These are phyloP conservation scores for Boechera stricta DNA, from an alignment of 345 rosid genomes.

Conservation along the genomic window DNA sequence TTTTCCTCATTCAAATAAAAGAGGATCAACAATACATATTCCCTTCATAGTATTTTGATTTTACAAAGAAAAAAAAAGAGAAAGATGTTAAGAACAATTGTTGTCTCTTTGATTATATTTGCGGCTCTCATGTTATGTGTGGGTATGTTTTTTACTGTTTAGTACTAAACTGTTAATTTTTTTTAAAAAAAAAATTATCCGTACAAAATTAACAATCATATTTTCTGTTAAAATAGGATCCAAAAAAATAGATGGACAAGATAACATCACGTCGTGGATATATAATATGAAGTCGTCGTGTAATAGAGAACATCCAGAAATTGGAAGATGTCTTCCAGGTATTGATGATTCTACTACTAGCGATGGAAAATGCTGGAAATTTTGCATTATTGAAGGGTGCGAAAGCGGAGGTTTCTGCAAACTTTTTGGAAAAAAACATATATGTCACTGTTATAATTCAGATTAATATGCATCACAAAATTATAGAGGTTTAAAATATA, in stretches of 20 bases:
- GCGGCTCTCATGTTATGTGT: not conserved
- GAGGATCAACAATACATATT: not conserved
- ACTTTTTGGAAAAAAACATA: not conserved
- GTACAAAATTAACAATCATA: not conserved
- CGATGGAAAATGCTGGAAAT: not conserved
- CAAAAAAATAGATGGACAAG: not conserved
- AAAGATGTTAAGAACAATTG: not conserved
- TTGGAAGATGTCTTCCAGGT: conserved; percentile 16
- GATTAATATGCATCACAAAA: not conserved
- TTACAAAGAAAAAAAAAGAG: not conserved
- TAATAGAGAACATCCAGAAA: conserved; percentile 5
- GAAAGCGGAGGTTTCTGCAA: not conserved
- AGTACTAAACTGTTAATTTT: not conserved
- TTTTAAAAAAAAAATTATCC: too few relatives aligned
- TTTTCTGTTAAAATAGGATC: conserved; percentile 4
- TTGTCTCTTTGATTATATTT: conserved; percentile 3
- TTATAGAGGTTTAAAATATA: too few relatives aligned
- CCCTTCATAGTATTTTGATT: not conserved
- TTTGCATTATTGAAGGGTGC: not conserved
- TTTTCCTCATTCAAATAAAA: not conserved
- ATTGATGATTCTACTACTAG: not conserved
- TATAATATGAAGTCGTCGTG: not conserved
- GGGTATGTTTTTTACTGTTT: conserved; percentile 13
- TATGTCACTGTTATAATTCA: not conserved
- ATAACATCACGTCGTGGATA: not conserved